Conservation (phyloP, 345 rosid species). For the Eucalyptus globulus region DNA sequence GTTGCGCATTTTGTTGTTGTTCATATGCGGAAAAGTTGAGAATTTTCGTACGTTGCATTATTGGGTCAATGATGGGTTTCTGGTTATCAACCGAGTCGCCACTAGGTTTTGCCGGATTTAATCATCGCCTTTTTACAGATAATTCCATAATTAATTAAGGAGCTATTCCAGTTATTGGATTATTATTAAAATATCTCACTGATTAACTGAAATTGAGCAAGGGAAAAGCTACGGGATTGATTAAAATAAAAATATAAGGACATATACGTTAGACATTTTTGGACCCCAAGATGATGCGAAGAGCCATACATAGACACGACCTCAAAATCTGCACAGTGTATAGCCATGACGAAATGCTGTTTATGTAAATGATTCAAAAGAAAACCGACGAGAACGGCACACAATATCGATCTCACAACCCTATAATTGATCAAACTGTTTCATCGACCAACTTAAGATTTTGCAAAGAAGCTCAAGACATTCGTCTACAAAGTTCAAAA, state of each 20-base stretch:
- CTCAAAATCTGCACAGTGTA: not conserved
- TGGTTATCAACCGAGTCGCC: not conserved
- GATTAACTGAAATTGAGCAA: not conserved
- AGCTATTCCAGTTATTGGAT: not conserved
- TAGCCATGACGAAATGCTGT: not conserved
- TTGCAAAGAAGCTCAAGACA: not conserved
- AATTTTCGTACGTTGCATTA: not conserved
- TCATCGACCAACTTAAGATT: not conserved
- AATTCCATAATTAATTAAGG: not conserved
- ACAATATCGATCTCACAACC: fast-evolving
- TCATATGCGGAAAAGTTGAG: not conserved
- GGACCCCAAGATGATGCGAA: not conserved
- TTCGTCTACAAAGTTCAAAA: not conserved
- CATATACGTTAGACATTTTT: not conserved
- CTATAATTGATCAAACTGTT: not conserved
- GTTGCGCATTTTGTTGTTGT: not conserved
- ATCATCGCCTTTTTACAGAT: not conserved
- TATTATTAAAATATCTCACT: not conserved
- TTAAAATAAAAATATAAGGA: fast-evolving
- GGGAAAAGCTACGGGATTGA: not conserved
- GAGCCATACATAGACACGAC: not conserved
- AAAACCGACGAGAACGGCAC: not conserved
- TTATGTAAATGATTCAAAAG: not conserved
- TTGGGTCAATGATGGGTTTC: not conserved
- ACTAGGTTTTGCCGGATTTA: not conserved